phyloP scores from a whole-genome alignment of 2,329 filamentous ascomycete genomes.

The Neopestalotiopsis sp. region DNA sequence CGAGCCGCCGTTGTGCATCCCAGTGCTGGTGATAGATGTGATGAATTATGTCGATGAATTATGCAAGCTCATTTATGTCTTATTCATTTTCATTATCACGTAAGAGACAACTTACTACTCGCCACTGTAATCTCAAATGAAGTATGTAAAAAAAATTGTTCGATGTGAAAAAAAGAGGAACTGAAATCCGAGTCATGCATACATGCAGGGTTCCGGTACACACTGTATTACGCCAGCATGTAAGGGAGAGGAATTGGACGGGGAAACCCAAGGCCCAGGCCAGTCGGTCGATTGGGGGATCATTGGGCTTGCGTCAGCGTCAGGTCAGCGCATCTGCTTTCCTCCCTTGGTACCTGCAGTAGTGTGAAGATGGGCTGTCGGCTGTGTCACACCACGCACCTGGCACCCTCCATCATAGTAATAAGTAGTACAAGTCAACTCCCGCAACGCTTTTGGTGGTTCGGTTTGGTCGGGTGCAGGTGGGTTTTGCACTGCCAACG shows the following conservation, averaged over 20 bases:
- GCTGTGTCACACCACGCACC: background rate
- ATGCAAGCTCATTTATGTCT: no score
- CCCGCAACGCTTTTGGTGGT: no score
- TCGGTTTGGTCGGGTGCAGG: no score
- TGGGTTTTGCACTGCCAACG: no score
- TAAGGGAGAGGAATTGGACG: no score
- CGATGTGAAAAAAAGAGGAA: background rate
- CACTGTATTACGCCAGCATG: background rate
- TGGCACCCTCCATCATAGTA: background rate
- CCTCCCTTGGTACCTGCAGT: background rate
- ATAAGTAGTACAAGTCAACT: background rate
- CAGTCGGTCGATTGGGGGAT: no score
- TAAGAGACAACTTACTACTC: no score
- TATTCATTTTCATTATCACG: no score
- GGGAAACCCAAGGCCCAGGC: no score
- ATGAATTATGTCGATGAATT: no score
- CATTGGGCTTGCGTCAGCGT: background rate
- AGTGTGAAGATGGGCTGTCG: background rate
- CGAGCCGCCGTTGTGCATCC: no score
- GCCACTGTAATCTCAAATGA: background rate
- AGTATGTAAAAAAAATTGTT: background rate
- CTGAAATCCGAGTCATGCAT: background rate
- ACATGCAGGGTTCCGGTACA: background rate
- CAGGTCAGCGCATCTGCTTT: background rate
- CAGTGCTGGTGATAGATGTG: no score